A percentile compares a stretch with the other conserved stretches of the same genome.
These are phyloP conservation scores for Stylosanthes scabra DNA, from an alignment of 331 rosid genomes.

Conservation along the genomic window DNA sequence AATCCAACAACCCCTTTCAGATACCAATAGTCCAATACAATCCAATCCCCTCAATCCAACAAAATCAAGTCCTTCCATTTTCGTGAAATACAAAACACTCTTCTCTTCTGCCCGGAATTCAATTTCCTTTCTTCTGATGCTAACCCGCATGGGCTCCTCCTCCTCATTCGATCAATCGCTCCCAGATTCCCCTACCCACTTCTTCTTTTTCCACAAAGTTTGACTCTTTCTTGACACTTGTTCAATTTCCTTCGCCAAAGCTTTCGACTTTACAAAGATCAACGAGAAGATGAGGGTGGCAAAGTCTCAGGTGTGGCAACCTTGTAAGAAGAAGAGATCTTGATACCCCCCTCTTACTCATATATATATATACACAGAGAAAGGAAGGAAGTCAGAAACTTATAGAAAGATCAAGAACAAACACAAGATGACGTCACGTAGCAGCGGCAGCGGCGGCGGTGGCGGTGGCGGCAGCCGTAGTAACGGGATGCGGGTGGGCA, in stretches of 20 bases:
- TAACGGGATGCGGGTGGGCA: slow-evolving; percentile 66
- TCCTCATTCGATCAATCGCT: slow-evolving; percentile 15
- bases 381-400: not conserved
- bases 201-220: slow-evolving; percentile 1
- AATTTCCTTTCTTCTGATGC: not conserved
- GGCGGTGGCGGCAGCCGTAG: slow-evolving; percentile 18
- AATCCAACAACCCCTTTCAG: too few species aligned
- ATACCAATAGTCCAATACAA: too few species aligned
- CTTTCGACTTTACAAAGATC: not conserved
- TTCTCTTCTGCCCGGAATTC: too few species aligned
- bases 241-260: not conserved
- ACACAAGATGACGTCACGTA: slow-evolving; percentile 45
- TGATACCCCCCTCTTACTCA: slow-evolving; percentile 20
- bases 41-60: too few species aligned
- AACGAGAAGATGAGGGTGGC: slow-evolving; percentile 53
- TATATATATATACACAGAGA: not conserved
- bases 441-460: slow-evolving; percentile 16
- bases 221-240: not conserved
- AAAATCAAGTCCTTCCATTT: too few species aligned
- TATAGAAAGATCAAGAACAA: not conserved
- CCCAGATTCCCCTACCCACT: not conserved
- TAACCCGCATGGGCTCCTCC: slow-evolving; percentile 20
- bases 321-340: slow-evolving; percentile 82
- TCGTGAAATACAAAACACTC: too few species aligned
- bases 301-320: slow-evolving; percentile 87